These are phyloP conservation scores for Trifolium pratense DNA, from an alignment of 306 rosid genomes.

Conservation along the genomic window DNA sequence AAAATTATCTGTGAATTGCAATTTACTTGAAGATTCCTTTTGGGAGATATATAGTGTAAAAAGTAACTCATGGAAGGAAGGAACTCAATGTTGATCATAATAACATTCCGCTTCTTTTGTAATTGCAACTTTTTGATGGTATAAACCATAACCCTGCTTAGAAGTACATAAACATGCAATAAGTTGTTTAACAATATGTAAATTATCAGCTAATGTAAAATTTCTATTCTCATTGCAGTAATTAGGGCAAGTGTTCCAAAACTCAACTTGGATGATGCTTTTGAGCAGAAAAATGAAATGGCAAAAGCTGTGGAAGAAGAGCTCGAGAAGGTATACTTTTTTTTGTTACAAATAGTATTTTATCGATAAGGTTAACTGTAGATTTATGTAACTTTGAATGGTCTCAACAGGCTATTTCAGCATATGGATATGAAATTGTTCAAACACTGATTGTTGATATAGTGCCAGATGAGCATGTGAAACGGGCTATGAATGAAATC, in stretches of 20 bases:
- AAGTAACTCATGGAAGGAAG: no score
- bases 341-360: slow-evolving; percentile 2
- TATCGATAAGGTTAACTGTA: slow-evolving; percentile 6
- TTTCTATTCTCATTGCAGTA: slow-evolving; percentile 54
- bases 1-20: no score
- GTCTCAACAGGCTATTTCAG: slow-evolving; percentile 85
- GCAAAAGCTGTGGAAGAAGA: slow-evolving; percentile 94
- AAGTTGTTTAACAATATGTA: slow-evolving; percentile 15
- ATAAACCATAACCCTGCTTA: slow-evolving; percentile 42
- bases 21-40: no score
- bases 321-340: slow-evolving; percentile 79
- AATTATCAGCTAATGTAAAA: slow-evolving; percentile 29
- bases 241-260: slow-evolving; percentile 94
- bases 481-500: slow-evolving; percentile 97
- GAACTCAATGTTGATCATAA: no score
- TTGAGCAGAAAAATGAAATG: slow-evolving; percentile 94
- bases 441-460: slow-evolving; percentile 89
- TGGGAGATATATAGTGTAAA: no score
- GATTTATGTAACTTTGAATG: slow-evolving; percentile 34
- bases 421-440: slow-evolving; percentile 91
- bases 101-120: no score
- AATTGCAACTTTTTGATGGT: slow-evolving; percentile 96
- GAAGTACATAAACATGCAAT: slow-evolving; percentile 11
- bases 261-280: slow-evolving; percentile 82
- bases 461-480: slow-evolving; percentile 89